Conservation (phyloP, 176 grass and related monocot genomes). For the Ensete glaucum region DNA sequence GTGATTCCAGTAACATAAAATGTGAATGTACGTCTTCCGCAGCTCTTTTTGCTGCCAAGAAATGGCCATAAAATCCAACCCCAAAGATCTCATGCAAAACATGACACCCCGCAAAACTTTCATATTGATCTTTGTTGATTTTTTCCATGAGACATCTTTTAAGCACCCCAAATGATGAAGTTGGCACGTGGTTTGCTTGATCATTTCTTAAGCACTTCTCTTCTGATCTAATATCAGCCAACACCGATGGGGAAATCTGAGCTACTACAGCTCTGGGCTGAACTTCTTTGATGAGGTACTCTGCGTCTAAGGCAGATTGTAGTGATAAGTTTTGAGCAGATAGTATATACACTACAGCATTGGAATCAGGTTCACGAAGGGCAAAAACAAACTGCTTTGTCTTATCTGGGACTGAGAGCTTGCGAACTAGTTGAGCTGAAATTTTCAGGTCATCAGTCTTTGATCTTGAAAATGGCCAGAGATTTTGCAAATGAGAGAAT, state of each 20-base stretch:
- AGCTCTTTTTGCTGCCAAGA: constrained; percentile 75
- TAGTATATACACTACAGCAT: constrained; percentile 67
- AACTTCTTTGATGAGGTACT: constrained; percentile 62
- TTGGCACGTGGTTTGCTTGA: constrained; percentile 42
- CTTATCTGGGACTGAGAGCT: constrained; percentile 64
- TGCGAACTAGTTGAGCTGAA: constrained; percentile 45
- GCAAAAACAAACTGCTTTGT: constrained; percentile 93
- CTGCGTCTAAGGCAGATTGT: constrained; percentile 67
- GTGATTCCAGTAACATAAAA: constrained; percentile 84
- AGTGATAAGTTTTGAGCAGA: constrained; percentile 70
- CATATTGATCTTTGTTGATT: constrained; percentile 66
- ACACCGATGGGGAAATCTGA: constrained; percentile 50
- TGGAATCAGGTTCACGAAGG: constrained; percentile 45
- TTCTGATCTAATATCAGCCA: constrained; percentile 56
- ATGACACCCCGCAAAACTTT: constrained; percentile 61
- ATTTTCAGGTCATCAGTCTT: constrained; percentile 62
- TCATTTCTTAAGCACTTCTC: constrained; percentile 43
- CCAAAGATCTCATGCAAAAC: constrained; percentile 88
- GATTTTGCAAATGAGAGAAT: constrained; percentile 38
- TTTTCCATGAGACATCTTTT: constrained; percentile 72
- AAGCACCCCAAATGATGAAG: constrained; percentile 64
- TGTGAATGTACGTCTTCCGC: constrained; percentile 49
- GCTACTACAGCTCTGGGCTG: constrained; percentile 59
- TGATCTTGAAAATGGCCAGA: constrained; percentile 64
- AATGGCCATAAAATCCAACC: constrained; percentile 77